Base-by-base conservation (phyloP, 2,329 filamentous ascomycete species). In the Dendryphion nanum region DNA sequence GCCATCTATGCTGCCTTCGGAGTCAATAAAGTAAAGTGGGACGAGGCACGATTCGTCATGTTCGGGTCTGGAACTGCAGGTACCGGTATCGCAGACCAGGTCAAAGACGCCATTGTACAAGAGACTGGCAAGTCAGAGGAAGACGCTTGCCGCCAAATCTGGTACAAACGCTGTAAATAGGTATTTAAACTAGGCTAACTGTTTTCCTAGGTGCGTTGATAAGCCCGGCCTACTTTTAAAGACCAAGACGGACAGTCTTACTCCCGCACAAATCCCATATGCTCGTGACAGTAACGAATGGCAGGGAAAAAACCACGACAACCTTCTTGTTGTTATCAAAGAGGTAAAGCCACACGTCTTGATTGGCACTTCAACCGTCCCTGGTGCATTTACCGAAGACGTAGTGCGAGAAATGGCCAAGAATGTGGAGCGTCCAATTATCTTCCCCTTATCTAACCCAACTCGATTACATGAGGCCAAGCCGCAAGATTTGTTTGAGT, bases 361-460 rank as follows among this genome's bases (percentile, higher is more conserved):
- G 1, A 81, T 95, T 44, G 89, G 89, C 10, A 94, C 88, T 0
- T 93, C 86, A 0, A 95, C 89, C 0, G 78, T 82, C 7, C 83
- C 87, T 0, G 79, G 78, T 2, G 71, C 86, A 0, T 95, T 95
- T 66, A 91, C 85, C 0, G 72, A 89, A 50, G 77, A 86, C 2
- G 69, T 89, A 18, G 73, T 94, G 8, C 73, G 75, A 31, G 85
- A 85, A 50, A 94, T 95, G 88, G 81, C 83, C 2, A 73, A 76
- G 23, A 78, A 89, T 52, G 78, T 85, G 3, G 74, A 84, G 0
- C 76, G 83, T 1, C 89, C 89, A n/a, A 91, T 95, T 61, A 85
- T 96, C 57, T 81, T 95, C 43, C 89, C 89, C 0, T 76, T 95
- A 2, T 91, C 85, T 2, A 95, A 95, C 62, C 89, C 89, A 0